Evolutionary conservation across 805 yeast genomes (phyloP), one percentile per base, ranked within the genome.

Genomic region (Kuraishia cidri): DNA sequence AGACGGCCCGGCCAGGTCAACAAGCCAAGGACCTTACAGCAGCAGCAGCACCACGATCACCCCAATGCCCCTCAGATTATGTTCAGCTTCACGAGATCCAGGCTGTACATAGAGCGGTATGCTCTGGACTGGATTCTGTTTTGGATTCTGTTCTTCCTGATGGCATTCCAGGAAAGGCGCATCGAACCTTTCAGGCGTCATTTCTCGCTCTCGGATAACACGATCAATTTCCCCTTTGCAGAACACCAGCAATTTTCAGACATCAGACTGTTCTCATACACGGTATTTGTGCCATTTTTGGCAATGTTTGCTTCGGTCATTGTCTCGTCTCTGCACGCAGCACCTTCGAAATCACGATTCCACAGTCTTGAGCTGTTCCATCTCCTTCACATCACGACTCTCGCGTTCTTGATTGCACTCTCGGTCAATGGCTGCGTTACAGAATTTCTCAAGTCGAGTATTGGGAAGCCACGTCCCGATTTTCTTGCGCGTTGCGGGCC

Each of bases 391-490:
- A 57, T 79, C 13, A 75, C 94, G 1, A 37, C 78, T 1, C 42
- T 88, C 17, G 95, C 95, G 1, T 62, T 84, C 16, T 50, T 61
- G 7, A 54, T 84, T 2, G 65, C 87, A 0, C 60, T 81, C 36
- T 64, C 74, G 12, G 55, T 77, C 10, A 74, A 83, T 19, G 64
- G 75, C 27, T 60, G 79, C 18, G 47, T 81, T 33, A 84, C 95
- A 3, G 85, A 85, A 46, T 60, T 78, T 11, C 52, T 85, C 38
- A 90, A 90, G 60, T 76, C 79, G 48, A 75, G 83, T 75, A 74
- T 90, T 35, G 97, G 96, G 4, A 71, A 96, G 49, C 84, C 80
- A 39, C 66, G 98, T 38, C 98, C 98, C 1, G 98, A 90, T 56
- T 84, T 88, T 50, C 56, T 90, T 32, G 84, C 87, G 5, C 68